phyloP scores from a whole-genome alignment of 306 rosid genomes.

The Neltuma alba region DNA sequence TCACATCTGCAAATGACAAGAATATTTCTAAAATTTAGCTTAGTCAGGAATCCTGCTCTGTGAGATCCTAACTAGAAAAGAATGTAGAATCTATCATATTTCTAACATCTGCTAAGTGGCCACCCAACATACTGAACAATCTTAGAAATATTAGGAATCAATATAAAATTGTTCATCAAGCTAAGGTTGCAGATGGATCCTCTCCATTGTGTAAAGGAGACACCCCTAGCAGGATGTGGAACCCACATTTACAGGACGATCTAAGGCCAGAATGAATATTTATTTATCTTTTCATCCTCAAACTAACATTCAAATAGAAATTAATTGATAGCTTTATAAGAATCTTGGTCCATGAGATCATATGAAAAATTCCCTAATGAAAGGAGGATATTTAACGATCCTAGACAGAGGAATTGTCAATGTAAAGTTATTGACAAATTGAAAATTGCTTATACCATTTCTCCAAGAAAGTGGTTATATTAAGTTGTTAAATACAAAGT shows the following conservation, averaged over 20 bases:
- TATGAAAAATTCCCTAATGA: not conserved
- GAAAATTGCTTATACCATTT: not conserved
- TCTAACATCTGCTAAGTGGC: not conserved
- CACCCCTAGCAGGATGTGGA: too few species aligned
- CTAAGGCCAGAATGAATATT: not conserved
- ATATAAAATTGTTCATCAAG: not conserved
- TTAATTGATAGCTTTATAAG: not conserved
- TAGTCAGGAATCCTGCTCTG: not conserved
- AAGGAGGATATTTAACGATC: not conserved
- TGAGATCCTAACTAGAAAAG: conserved; percentile 26
- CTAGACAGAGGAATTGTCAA: not conserved
- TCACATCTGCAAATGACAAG: conserved; percentile 59
- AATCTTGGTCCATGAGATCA: conserved; percentile 11
- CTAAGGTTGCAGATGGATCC: not conserved
- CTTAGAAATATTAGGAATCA: too few species aligned
- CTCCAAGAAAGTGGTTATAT: not conserved
- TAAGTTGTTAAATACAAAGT: not conserved
- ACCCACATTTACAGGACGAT: too few species aligned
- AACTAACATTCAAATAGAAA: not conserved
- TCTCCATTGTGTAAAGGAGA: too few species aligned
- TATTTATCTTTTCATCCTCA: not conserved
- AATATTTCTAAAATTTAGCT: conserved; percentile 21
- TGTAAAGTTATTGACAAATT: not conserved
- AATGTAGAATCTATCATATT: conserved; percentile 13
- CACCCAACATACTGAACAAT: not conserved